Percentiles rank a stretch among this genome's conserved stretches.
These are phyloP conservation scores for Coccomyxa sp. DNA, from an alignment of 139 green algal species.

Conservation along the genomic window DNA sequence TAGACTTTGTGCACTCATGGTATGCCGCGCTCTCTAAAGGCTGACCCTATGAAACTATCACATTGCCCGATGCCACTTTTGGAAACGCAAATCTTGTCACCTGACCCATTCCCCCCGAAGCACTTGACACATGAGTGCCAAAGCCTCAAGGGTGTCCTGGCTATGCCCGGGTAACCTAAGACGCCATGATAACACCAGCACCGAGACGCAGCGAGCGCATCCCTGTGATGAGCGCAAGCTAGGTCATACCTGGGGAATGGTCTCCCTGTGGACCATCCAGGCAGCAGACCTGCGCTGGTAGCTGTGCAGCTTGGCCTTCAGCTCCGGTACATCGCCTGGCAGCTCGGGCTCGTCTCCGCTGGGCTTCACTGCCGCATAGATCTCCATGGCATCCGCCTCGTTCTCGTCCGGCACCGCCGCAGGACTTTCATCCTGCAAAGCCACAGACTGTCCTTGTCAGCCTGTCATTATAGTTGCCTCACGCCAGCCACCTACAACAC, in stretches of 20 bases:
- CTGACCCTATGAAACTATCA: too few species aligned
- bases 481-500: too few species aligned
- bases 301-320: conserved; percentile 62
- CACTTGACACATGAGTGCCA: not conserved
- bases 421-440: too few species aligned
- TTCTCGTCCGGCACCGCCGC: not conserved
- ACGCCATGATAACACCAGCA: not conserved
- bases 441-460: too few species aligned
- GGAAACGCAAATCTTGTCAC: not conserved
- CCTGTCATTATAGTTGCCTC: too few species aligned
- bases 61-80: too few species aligned
- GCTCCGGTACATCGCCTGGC: conserved; percentile 14
- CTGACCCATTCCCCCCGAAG: not conserved
- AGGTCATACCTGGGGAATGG: too few species aligned
- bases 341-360: conserved; percentile 47
- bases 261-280: conserved; percentile 76
- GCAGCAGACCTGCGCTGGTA: conserved; percentile 76
- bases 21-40: too few species aligned
- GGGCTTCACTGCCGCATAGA: conserved; percentile 67
- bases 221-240: too few species aligned
- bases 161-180: not conserved
- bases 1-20: too few species aligned
- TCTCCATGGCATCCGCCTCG: conserved; percentile 41
- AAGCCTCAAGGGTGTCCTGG: not conserved
- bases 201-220: too few species aligned